Evolutionary conservation across 2,329 filamentous ascomycete genomes (phyloP).

Genomic region (Parastagonospora nodorum): DNA sequence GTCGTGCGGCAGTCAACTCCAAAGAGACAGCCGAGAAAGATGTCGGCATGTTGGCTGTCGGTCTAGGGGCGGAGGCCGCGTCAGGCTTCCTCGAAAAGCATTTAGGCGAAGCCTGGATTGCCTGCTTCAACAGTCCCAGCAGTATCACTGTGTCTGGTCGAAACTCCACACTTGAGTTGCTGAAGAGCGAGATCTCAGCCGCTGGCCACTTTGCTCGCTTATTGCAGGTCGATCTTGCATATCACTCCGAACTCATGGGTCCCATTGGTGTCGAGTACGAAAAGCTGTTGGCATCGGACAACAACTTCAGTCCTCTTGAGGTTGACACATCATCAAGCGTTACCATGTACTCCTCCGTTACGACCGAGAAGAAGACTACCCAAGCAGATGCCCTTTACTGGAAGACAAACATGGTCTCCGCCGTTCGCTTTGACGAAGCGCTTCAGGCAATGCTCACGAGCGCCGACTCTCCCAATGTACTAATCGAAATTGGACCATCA

Average conservation of each 20-base stretch:
- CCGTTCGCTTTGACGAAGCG: slow-evolving; percentile 17
- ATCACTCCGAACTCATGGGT: slow-evolving; percentile 54
- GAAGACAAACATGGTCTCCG: slow-evolving; percentile 28
- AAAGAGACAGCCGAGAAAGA: neutral
- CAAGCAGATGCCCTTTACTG: slow-evolving; percentile 28
- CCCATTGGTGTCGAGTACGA: slow-evolving; percentile 20
- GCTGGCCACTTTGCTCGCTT: slow-evolving; percentile 46
- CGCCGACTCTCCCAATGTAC: neutral
- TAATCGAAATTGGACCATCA: slow-evolving; percentile 22
- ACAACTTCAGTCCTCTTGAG: neutral
- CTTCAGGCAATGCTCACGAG: slow-evolving; percentile 1
- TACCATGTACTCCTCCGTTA: slow-evolving; percentile 22
- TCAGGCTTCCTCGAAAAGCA: slow-evolving; percentile 4
- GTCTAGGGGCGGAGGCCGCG: slow-evolving; percentile 22
- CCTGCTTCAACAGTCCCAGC: slow-evolving; percentile 47
- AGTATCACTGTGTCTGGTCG: slow-evolving; percentile 55
- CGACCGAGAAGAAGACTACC: slow-evolving; percentile 6
- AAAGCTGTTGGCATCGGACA: neutral
- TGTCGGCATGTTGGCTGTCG: slow-evolving; percentile 39
- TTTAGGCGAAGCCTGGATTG: slow-evolving; percentile 15
- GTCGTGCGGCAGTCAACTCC: slow-evolving; percentile 8
- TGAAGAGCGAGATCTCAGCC: slow-evolving; percentile 38
- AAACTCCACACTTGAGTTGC: slow-evolving; percentile 40
- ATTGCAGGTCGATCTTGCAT: slow-evolving; percentile 51
- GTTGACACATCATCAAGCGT: neutral